A percentile compares a stretch with the other conserved stretches of the same genome.
phyloP scores from a whole-genome alignment of 257 asterid species.

The Solanum virginianum region DNA sequence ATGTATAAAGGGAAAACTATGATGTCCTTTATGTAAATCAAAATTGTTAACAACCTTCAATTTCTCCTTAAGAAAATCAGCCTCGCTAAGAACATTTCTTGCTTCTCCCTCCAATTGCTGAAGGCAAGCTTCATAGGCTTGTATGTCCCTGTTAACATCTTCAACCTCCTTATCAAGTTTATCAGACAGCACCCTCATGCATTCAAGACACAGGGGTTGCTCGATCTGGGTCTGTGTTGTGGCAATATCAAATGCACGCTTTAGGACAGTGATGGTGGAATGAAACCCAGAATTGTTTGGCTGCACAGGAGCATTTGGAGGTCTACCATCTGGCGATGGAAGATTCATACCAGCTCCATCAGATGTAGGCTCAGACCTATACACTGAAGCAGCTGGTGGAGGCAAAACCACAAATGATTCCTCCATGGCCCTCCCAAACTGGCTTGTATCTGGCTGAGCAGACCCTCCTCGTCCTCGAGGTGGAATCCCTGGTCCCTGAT shows the following conservation, averaged over 20 bases:
- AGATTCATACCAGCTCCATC: slow-evolving; percentile 55
- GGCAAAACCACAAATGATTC: slow-evolving; percentile 96
- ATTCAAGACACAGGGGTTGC: slow-evolving; percentile 92
- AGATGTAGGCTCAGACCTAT: slow-evolving; percentile 56
- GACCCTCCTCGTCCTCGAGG: slow-evolving; percentile 65
- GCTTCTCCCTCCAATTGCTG: slow-evolving; percentile 87
- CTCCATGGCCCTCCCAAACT: slow-evolving; percentile 77
- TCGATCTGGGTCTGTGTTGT: slow-evolving; percentile 85
- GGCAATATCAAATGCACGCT: slow-evolving; percentile 93
- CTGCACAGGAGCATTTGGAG: slow-evolving; percentile 28
- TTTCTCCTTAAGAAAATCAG: slow-evolving; percentile 92
- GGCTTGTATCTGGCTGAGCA: slow-evolving; percentile 40
- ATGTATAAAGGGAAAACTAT: neutral
- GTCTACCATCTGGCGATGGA: slow-evolving; percentile 50
- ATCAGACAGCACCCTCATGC: slow-evolving; percentile 90
- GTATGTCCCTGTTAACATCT: slow-evolving; percentile 72
- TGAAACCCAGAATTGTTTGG: slow-evolving; percentile 79
- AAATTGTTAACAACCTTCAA: slow-evolving; percentile 49
- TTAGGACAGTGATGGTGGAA: slow-evolving; percentile 73
- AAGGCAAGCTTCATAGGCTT: slow-evolving; percentile 87
- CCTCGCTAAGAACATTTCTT: slow-evolving; percentile 63
- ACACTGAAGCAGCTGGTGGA: slow-evolving; percentile 98
- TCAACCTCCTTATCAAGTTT: slow-evolving; percentile 98
- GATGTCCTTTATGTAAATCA: neutral
- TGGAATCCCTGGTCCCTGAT: slow-evolving; percentile 49